Conservation (phyloP, 768 basidiomycete species). For the Mrakia blollopis region DNA sequence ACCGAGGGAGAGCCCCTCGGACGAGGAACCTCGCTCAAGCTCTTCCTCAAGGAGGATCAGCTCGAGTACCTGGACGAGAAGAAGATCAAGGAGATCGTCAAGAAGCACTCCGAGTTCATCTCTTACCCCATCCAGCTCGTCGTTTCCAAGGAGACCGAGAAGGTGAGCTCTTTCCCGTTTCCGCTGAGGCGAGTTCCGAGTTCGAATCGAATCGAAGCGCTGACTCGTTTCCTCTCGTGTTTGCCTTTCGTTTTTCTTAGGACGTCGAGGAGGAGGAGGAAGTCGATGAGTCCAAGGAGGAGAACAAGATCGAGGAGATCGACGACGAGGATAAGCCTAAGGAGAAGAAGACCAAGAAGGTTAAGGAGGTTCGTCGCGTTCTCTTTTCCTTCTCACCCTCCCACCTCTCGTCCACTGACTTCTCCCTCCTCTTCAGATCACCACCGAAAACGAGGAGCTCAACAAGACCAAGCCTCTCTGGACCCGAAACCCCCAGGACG, state of each 20-base stretch:
- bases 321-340: constrained; percentile 69
- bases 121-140: constrained; percentile 98
- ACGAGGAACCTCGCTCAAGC: constrained; percentile 86
- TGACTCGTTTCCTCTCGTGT: neutral
- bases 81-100: constrained; percentile 98
- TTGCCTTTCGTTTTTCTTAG: no score
- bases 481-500: constrained; percentile 93
- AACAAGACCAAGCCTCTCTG: constrained; percentile 99
- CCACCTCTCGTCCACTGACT: neutral
- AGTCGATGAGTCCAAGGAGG: constrained; percentile 68
- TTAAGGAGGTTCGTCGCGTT: constrained; percentile 59
- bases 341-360: constrained; percentile 89
- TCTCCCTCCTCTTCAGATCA: constrained; percentile 43
- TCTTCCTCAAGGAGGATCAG: constrained; percentile 97
- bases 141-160: constrained; percentile 98
- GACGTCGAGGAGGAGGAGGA: constrained; percentile 57
- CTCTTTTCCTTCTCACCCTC: neutral
- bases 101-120: constrained; percentile 99
- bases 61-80: constrained; percentile 99
- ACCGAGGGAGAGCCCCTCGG: constrained; percentile 82
- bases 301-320: constrained; percentile 56
- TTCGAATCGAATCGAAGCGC: neutral
- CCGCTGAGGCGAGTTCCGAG: neutral
- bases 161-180: constrained; percentile 53
- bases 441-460: constrained; percentile 88